Base-by-base conservation (phyloP, 73 alveolate genomes). In the Tetrahymena thermophila region DNA sequence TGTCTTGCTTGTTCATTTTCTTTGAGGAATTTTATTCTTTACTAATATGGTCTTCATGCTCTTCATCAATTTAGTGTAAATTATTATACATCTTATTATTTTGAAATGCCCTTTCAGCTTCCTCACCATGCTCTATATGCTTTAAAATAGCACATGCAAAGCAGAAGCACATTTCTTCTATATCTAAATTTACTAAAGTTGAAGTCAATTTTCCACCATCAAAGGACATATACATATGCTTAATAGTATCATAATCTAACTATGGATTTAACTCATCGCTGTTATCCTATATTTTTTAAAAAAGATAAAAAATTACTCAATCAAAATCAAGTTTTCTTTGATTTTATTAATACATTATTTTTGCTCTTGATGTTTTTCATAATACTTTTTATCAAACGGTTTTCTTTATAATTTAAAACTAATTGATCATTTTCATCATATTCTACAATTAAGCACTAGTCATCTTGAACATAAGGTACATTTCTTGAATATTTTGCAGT, bases 121-220 rank as follows among this genome's bases (percentile, higher is more conserved):
- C 94, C 43, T 95, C 83, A 25, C 95, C 43, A 96, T 95, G 96
- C 38, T 94, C 42, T 23, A 96, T 96, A 84, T 96, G 97, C 35
- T 96, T 96, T 2, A 43, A 42, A 28, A 96, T 56, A 21, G 97
- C 97, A 94, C 96, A 95, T 17, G 98, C 97, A n/a, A 96, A 40
- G 56, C 98, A 96, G 35, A 93, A 57, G 94, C 98, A 85, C 96
- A 96, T 95, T 94, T 96, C 98, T 96, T 96, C 98, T 38, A 96
- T 96, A 95, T 96, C 97, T 34, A 96, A 93, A 94, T 96, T 96
- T 21, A 94, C 97, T 28, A 96, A 31, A 28, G 98, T 96, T 34
- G 96, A 94, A 11, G 97, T 93, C 85, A 96, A 93, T 94, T 38
- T 93, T 40, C 96, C 96, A n/a, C 97, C 89, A 71, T 96, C 98